Base-by-base conservation (phyloP, 805 yeast genomes). In the Starmerella asiatica region DNA sequence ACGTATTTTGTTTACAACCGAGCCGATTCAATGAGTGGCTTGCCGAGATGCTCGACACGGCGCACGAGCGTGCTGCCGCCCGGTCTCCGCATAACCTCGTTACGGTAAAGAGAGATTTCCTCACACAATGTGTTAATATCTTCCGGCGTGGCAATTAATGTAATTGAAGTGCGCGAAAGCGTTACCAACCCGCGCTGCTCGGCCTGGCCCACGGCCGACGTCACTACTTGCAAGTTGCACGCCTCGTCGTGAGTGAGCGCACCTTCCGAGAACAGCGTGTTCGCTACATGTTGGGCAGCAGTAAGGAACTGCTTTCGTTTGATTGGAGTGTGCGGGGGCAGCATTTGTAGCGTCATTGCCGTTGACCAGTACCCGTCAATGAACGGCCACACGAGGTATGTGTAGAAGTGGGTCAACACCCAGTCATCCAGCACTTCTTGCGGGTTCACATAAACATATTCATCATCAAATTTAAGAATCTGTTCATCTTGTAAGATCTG, bases 341-440 rank as follows among this genome's bases (percentile, higher is more conserved):
- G 48, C 23, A 59, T 44, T 38, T 57, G 56, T 41, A 64, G 41
- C 17, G 66, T 46, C 23, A 60, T 50, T 6, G 62, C 52, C 3
- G 62, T 60, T 16, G 62, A 47, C 67, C 67, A 64, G 51, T 59
- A 64, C 9, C 68, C 68, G 30, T 64, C 68, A 32, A 63, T 52
- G 44, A 59, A 64, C 3, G 68, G 68, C 68, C 68, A 64, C 21
- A 64, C 51, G 33, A 64, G 46, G 43, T 55, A 62, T 36, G 65
- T 60, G 48, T 62, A 64, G 39, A 64, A 64, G 46, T 64, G 65
- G 35, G 63, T 60, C 37, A 43, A 47, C 39, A 59, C 60, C 41
- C 56, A 38, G 23, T 53, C 55, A 16, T 27, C 36, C 15, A 43
- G 45, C 23, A 48, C 38, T 32, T 44, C 45, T 28, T 42, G 44